phyloP scores from a whole-genome alignment of 78 protist species.

The Tieghemostelium lacteum region DNA sequence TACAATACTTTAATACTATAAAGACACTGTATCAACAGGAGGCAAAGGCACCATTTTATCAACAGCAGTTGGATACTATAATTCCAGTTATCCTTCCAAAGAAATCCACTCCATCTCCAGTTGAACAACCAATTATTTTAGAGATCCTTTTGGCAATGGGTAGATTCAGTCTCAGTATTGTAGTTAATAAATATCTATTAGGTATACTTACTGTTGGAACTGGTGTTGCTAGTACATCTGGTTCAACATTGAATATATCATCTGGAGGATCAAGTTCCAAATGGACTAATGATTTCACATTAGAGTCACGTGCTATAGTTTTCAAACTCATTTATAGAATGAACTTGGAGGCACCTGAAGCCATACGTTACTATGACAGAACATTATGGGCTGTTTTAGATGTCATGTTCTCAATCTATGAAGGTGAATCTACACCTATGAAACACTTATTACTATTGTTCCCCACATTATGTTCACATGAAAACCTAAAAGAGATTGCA shows the following conservation, averaged over 20 bases:
- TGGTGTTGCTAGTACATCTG: not conserved
- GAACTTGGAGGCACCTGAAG: conserved; percentile 30
- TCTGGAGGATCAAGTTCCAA: not conserved
- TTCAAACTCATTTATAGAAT: conserved; percentile 15
- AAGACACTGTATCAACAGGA: conserved; percentile 8
- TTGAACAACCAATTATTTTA: conserved; percentile 3
- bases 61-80: conserved; percentile 7
- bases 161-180: conserved; percentile 20
- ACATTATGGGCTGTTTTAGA: conserved; percentile 41
- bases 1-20: conserved; percentile 16
- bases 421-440: conserved; percentile 44
- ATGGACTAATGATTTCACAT: not conserved
- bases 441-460: conserved; percentile 15
- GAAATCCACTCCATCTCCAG: conserved; percentile 1
- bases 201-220: not conserved
- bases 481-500: conserved; percentile 33
- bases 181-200: conserved; percentile 5
- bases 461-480: conserved; percentile 40
- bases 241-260: not conserved
- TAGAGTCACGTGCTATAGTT: conserved; percentile 26
- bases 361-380: conserved; percentile 40
- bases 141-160: conserved; percentile 51
- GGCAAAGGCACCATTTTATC: conserved; percentile 52
- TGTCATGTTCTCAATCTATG: conserved; percentile 4
- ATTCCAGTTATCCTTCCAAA: conserved; percentile 33